Conservation (phyloP, 2,329 filamentous ascomycete species). For the Macroventuria anomochaeta region DNA sequence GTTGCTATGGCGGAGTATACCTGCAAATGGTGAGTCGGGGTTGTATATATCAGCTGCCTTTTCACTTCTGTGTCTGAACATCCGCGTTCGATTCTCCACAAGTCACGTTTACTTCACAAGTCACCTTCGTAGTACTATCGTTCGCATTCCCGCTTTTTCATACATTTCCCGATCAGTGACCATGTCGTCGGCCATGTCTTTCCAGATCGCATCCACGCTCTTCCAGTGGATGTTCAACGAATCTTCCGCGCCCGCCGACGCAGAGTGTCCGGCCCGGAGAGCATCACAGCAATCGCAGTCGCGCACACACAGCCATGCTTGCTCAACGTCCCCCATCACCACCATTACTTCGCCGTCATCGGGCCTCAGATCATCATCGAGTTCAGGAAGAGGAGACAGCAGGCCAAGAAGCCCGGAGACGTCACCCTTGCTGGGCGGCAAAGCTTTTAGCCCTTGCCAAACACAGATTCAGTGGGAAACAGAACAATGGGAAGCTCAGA, state of each 20-base stretch:
- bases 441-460: neutral
- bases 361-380: neutral
- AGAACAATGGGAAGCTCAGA: neutral
- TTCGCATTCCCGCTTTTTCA: no score
- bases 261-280: neutral
- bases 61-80: neutral
- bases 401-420: neutral
- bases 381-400: neutral
- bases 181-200: constrained; percentile 13
- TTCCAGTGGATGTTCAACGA: constrained; percentile 8
- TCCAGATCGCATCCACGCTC: constrained; percentile 8
- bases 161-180: neutral
- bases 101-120: no score
- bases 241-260: neutral
- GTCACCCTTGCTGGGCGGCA: neutral
- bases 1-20: constrained; percentile 1
- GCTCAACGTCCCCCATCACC: neutral
- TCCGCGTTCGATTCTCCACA: no score
- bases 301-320: neutral
- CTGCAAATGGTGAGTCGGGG: neutral
- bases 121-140: no score
- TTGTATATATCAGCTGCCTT: neutral
- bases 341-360: neutral
- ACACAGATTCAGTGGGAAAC: neutral
- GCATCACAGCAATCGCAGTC: neutral